These are phyloP conservation scores for Wickerhamiella parazyma DNA, from an alignment of 805 yeast species.

Conservation along the genomic window DNA sequence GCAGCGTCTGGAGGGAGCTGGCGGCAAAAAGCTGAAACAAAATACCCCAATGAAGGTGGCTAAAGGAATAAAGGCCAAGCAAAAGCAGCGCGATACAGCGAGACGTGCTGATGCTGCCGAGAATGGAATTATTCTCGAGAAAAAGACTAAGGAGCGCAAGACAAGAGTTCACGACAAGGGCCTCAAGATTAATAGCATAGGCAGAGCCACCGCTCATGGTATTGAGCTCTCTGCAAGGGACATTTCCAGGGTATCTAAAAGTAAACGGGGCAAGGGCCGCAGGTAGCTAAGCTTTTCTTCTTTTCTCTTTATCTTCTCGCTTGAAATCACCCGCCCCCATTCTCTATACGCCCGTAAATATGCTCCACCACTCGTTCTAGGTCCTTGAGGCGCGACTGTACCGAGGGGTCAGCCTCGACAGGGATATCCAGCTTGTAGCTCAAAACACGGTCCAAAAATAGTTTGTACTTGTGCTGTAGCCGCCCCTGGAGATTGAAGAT, in stretches of 20 bases:
- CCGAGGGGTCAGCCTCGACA: too few species aligned
- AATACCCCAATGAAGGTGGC: slow-evolving; percentile 83
- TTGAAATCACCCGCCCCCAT: too few species aligned
- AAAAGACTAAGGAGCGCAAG: slow-evolving; percentile 33
- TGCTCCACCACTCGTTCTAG: too few species aligned
- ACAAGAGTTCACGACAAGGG: slow-evolving; percentile 55
- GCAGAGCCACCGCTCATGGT: slow-evolving; percentile 20
- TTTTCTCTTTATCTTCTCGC: too few species aligned
- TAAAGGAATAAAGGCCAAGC: slow-evolving; percentile 61
- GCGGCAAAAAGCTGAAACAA: slow-evolving; percentile 35
- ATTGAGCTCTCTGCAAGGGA: slow-evolving; percentile 16
- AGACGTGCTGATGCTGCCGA: slow-evolving; percentile 70
- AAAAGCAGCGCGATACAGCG: slow-evolving; percentile 34
- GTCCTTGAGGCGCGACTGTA: too few species aligned
- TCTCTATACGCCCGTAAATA: too few species aligned
- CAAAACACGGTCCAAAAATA: too few species aligned
- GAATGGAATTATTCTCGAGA: slow-evolving; percentile 80
- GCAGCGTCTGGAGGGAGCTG: slow-evolving; percentile 26
- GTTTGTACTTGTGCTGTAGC: too few species aligned
- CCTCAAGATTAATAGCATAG: slow-evolving; percentile 38
- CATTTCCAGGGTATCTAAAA: slow-evolving; percentile 14
- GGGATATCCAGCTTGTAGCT: too few species aligned
- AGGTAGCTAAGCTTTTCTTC: background rate
- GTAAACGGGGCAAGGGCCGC: background rate
- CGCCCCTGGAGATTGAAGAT: too few species aligned